These are phyloP conservation scores for Trichophyton mentagrophytes DNA, from an alignment of 2,329 filamentous ascomycete genomes.

Conservation along the genomic window DNA sequence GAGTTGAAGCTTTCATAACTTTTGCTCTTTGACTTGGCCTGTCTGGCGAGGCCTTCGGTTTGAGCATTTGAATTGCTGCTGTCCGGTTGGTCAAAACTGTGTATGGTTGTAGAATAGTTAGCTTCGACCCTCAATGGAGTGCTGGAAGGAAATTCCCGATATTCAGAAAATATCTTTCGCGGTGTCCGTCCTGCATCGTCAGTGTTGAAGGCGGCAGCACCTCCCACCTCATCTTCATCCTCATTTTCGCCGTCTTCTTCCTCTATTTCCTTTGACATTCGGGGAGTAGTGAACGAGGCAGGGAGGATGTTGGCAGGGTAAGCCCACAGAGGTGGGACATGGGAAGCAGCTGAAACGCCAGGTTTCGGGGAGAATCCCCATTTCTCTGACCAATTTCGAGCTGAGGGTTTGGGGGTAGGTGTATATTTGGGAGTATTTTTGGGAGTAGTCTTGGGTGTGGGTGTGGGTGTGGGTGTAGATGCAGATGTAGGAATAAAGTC, in stretches of 20 bases:
- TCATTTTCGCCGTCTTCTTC: neutral
- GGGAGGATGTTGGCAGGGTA: conserved; percentile 5
- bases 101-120: neutral
- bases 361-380: conserved; percentile 9
- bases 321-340: neutral
- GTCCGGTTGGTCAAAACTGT: conserved; percentile 2
- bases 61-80: neutral
- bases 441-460: too few species aligned
- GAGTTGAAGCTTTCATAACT: conserved; percentile 25
- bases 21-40: conserved; percentile 21
- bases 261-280: neutral
- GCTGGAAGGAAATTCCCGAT: neutral
- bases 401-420: conserved; percentile 5
- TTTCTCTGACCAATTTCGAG: conserved; percentile 12
- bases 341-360: neutral
- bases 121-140: neutral
- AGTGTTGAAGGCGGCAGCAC: neutral
- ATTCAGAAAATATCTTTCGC: neutral
- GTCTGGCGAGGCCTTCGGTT: neutral
- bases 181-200: neutral
- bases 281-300: neutral
- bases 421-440: too few species aligned
- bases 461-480: too few species aligned
- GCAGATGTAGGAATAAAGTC: conserved; percentile 6
- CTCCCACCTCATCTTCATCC: neutral